A percentile compares a stretch with the other conserved stretches of the same genome.
Evolutionary conservation across 805 yeast species (phyloP).

Genomic region (Ogataea haglerorum): DNA sequence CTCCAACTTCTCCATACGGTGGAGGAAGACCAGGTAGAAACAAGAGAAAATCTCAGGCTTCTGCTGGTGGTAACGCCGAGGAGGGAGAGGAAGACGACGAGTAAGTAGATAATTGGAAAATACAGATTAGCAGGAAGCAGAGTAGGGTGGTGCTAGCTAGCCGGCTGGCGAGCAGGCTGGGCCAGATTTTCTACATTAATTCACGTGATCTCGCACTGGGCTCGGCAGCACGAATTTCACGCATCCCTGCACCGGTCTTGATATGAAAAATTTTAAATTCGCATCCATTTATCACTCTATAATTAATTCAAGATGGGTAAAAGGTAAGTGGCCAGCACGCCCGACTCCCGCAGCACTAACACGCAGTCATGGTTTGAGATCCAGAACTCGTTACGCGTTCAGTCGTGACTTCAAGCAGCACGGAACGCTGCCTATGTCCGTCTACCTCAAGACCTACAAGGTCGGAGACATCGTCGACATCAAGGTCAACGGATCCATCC

Average conservation of each 20-base stretch:
- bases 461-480: conserved; percentile 99
- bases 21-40: conserved; percentile 99
- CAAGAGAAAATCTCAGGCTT: conserved; percentile 85
- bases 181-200: too few relatives aligned
- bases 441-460: conserved; percentile 96
- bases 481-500: conserved; percentile 98
- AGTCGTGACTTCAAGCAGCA: conserved; percentile 98
- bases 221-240: not conserved
- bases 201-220: conserved; percentile 13
- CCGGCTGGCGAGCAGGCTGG: too few relatives aligned
- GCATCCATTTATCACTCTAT: conserved; percentile 4
- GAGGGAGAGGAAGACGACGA: conserved; percentile 44
- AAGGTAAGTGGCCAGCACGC: conserved; percentile 37
- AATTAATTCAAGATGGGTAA: conserved; percentile 44
- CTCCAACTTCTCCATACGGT: conserved; percentile 99
- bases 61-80: conserved; percentile 64
- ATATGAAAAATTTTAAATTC: conserved; percentile 9
- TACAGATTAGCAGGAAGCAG: not conserved
- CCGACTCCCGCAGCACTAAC: conserved; percentile 1
- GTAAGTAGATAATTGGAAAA: conserved; percentile 37
- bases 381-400: conserved; percentile 99
- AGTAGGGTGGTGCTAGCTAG: not conserved
- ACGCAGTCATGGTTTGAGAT: conserved; percentile 95
- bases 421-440: conserved; percentile 91
- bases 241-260: conserved; percentile 8